Base-by-base conservation (phyloP, 2,329 filamentous ascomycete genomes). In the Botrytis cinerea region DNA sequence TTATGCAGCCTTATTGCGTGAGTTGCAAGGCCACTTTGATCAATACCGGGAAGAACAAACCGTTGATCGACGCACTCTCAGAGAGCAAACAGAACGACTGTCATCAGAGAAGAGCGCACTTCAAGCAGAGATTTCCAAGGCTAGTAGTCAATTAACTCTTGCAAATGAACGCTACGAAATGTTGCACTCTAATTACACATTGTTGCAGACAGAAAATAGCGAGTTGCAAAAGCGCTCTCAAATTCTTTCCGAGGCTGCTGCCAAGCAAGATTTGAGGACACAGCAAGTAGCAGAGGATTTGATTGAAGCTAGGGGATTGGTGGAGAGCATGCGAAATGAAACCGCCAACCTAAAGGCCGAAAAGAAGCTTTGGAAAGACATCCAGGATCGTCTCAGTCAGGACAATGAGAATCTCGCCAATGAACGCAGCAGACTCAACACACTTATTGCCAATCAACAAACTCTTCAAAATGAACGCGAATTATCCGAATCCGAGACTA, bases 251-350 rank as follows among this genome's bases (percentile, higher is more conserved):
- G 94, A 98, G 80, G 91, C 90, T 71, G 91, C 94, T 10, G 94
- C 94, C 8, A 96, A 94, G 82, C 94, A 97, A 80, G 97, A 99
- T 78, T 87, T 97, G 63, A 91, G 91, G 61, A 96, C 93, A 2
- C 94, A 98, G 79, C 94, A 98, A 82, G 92, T 95, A 43, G 94
- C 94, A 0, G 95, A 98, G 82, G 95, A 99, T 78, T 87, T 98
- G 9, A 90, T 98, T 16, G 96, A 98, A 81, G 91, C 92, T 8
- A 92, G 91, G 81, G 92, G 92, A 46, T 84, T 95, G 70, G 86
- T 93, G 5, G 95, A 99, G 80, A 95, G 94, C 79, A 88, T 98
- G 82, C 92, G 94, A 70, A 94, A 94, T 76, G 96, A 99, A 81
- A 94, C 91, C 71, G 91, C 94, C 25, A 98, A 98, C 80, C 88